phyloP scores from a whole-genome alignment of 192 early-diverging fungal genomes.

The Podila clonocystis region DNA sequence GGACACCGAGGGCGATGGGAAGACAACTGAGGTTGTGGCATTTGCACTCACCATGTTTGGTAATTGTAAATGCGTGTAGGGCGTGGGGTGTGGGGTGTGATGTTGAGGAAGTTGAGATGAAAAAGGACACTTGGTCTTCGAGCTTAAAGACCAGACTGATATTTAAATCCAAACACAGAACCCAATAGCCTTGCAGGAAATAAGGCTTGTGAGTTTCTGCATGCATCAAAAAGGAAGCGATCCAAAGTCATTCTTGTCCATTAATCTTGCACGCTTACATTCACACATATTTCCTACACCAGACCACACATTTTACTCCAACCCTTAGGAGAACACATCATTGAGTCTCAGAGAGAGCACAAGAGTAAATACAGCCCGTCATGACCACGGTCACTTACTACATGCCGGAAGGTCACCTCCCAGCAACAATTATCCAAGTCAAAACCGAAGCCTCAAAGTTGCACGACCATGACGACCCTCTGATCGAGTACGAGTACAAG shows the following conservation, averaged over 20 bases:
- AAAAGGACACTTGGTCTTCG: background rate
- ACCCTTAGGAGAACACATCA: background rate
- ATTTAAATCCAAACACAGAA: too few species aligned
- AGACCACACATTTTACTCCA: background rate
- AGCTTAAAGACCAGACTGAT: too few species aligned
- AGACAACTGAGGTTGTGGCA: too few species aligned
- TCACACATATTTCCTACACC: too few species aligned
- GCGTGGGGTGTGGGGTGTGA: background rate
- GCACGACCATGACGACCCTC: constrained; percentile 30
- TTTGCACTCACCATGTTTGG: background rate
- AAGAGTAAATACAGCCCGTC: constrained; percentile 5
- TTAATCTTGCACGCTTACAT: too few species aligned
- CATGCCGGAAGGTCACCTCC: constrained; percentile 18
- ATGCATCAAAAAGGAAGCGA: too few species aligned
- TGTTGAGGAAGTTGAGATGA: constrained; percentile 5
- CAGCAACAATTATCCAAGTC: constrained; percentile 28
- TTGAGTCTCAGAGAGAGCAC: too few species aligned
- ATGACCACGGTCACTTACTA: constrained; percentile 15
- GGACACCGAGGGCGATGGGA: background rate
- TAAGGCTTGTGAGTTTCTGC: too few species aligned
- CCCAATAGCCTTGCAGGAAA: too few species aligned
- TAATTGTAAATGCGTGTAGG: background rate
- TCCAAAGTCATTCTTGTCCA: too few species aligned
- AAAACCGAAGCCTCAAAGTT: constrained; percentile 14
- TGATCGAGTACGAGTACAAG: constrained; percentile 41